Evolutionary conservation across 306 rosid genomes (phyloP).

Genomic region (Canavalia ensiformis): DNA sequence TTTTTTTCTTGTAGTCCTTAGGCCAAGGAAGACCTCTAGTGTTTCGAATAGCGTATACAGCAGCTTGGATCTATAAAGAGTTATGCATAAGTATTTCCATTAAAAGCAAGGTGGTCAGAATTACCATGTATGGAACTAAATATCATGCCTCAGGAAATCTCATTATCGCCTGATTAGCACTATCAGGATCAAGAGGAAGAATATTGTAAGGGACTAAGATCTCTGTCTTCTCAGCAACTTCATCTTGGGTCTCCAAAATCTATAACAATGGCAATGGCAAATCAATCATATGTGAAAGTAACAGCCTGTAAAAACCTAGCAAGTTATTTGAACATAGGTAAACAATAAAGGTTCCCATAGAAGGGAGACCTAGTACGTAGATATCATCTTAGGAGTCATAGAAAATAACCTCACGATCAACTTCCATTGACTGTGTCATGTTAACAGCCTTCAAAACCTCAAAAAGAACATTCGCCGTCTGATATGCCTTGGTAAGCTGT

Average conservation of each 20-base stretch:
- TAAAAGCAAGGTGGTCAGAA: conserved; percentile 31
- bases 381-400: conserved; percentile 20
- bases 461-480: conserved; percentile 96
- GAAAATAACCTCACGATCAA: conserved; percentile 87
- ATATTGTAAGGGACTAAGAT: conserved; percentile 89
- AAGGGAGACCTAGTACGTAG: conserved; percentile 15
- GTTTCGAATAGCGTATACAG: conserved; percentile 89
- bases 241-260: conserved; percentile 97
- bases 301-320: conserved; percentile 8
- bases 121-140: not conserved
- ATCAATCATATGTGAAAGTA: conserved; percentile 13
- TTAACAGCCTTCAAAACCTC: conserved; percentile 98
- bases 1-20: conserved; percentile 83
- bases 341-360: conserved; percentile 30
- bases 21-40: conserved; percentile 98
- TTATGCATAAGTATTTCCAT: conserved; percentile 36
- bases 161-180: conserved; percentile 95
- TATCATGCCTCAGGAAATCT: conserved; percentile 86
- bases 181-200: conserved; percentile 99
- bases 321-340: conserved; percentile 27
- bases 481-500: conserved; percentile 94
- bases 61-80: conserved; percentile 81
- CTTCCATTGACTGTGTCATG: conserved; percentile 94
- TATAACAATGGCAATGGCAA: conserved; percentile 46
- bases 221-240: conserved; percentile 96